Base-by-base conservation (phyloP, 257 asterid species). In the Przewalskia tangutica region DNA sequence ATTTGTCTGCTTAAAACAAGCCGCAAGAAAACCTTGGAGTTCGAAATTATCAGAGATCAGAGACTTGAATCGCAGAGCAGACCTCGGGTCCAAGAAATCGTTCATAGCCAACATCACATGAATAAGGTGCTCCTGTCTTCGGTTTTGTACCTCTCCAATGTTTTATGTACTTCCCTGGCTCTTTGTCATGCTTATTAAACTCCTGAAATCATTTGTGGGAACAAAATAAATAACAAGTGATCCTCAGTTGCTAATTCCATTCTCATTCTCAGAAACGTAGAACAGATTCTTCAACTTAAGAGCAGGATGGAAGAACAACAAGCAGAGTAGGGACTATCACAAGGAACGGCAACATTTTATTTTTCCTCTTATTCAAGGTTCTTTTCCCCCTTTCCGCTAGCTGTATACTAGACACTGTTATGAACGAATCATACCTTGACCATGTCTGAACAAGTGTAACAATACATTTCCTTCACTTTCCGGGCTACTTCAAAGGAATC, bases 1-100 rank as follows among this genome's bases (percentile, higher is more conserved):
- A 75, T 50, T 75, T 48, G 2, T 23, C 8, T 23, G 46, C 46
- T 18, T 50, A 13, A 48, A 75, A 50, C 60, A 75, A 50, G 46
- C 79, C 7, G 20, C 46, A 48, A 13, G 79, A 48, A 48, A 17
- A 71, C 59, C 40, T 46, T 44, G 79, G 59, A 71, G 42, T 18
- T 71, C 7, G 59, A 46, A 71, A 71, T 20, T 46, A 71, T 71
- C 58, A 59, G 13, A 59, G 66, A 67, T 60, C 81, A 82, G 85
- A 42, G 54, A 80, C 82, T 70, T 77, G 81, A 80, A 81, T 7
- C 16, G 3, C 23, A 64, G 40, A 36, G 82, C 91, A 75, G 56
- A 94, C 98, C 99, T 96, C 99, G 11, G 99, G 99, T 68, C 98
- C 99, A 84, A 96, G 98, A 86, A 96, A 96, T 75, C 98, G 90